phyloP scores from a whole-genome alignment of 2,329 filamentous ascomycete species.

The Pseudogymnoascus destructans region DNA sequence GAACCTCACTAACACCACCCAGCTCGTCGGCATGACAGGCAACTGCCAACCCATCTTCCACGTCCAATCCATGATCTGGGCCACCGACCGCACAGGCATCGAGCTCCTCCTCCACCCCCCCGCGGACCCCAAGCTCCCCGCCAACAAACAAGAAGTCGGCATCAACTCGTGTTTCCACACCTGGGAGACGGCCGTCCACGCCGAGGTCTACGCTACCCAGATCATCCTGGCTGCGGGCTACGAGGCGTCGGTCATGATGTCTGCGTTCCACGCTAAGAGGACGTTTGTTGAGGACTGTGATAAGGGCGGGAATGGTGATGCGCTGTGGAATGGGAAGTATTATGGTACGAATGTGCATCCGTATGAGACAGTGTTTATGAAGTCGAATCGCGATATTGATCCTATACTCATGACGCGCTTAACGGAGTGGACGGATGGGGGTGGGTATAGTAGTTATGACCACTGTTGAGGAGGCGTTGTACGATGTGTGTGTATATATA shows the following conservation, averaged over 20 bases:
- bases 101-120: conserved; percentile 20
- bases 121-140: conserved; percentile 12
- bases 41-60: conserved; percentile 21
- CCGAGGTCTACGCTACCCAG: conserved; percentile 18
- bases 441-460: conserved; percentile 21
- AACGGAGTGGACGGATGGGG: conserved; percentile 17
- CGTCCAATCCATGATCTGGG: conserved; percentile 24
- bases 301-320: conserved; percentile 15
- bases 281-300: conserved; percentile 12
- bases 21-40: conserved; percentile 24
- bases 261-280: conserved; percentile 16
- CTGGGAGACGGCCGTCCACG: conserved; percentile 17
- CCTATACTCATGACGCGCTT: conserved; percentile 14
- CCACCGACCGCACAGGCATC: conserved; percentile 19
- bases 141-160: conserved; percentile 12
- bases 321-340: conserved; percentile 18
- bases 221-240: conserved; percentile 20
- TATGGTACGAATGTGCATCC: conserved; percentile 21
- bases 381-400: conserved; percentile 20
- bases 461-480: conserved; percentile 14
- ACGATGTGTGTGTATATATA: not conserved
- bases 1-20: conserved; percentile 9
- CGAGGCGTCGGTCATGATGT: conserved; percentile 21
- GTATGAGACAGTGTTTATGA: conserved; percentile 22
- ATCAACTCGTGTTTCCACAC: conserved; percentile 21